Evolutionary conservation across 2,329 filamentous ascomycete genomes (phyloP), one percentile per base, ranked within the genome.

Genomic region (Penicillium concentricum): DNA sequence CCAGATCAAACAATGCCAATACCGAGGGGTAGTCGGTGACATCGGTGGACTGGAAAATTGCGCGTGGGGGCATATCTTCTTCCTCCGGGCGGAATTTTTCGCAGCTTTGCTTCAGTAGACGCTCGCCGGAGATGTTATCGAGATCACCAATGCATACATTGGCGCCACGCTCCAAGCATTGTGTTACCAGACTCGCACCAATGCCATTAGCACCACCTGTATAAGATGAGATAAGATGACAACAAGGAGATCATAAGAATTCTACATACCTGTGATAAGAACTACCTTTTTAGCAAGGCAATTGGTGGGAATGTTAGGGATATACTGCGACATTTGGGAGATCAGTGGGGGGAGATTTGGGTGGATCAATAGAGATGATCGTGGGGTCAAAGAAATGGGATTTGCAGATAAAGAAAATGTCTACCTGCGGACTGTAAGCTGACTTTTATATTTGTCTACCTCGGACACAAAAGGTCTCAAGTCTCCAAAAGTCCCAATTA

Each of bases 1-100:
- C 79, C 3, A 72, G 58, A 24, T 80, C 75, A 64, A 82, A 83
- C 5, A 83, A 68, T 4, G 69, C 68, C 30, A 82, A 65, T 28
- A 80, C 75, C 15, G 77, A 74, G n/a, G 72, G 61, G 61, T 83
- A 81, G 42, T 74, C 66, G 10, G 74, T 73, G 9, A 82, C 78
- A 64, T 83, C 78, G 32, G 74, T 74, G 18, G 69, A 64, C 15
- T 76, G 70, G 66, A 81, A 82, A 43, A 68, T 65, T 18, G 64
- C 65, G 2, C 65, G 51, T 2, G 66, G 63, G 10, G 62, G 58
- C 26, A 64, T 61, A 4, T 61, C 62, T 26, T 64, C 54, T 24
- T 59, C 57, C 10, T 65, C 61, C 4, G 50, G 47, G 8, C 35
- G 60, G 38, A 56, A 62, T 42, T 53, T 28, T 9, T 64, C 61